A percentile compares a stretch with the other conserved stretches of the same genome.
Evolutionary conservation across 2,329 filamentous ascomycete genomes (phyloP).

Genomic region (Aspergillus floridensis): DNA sequence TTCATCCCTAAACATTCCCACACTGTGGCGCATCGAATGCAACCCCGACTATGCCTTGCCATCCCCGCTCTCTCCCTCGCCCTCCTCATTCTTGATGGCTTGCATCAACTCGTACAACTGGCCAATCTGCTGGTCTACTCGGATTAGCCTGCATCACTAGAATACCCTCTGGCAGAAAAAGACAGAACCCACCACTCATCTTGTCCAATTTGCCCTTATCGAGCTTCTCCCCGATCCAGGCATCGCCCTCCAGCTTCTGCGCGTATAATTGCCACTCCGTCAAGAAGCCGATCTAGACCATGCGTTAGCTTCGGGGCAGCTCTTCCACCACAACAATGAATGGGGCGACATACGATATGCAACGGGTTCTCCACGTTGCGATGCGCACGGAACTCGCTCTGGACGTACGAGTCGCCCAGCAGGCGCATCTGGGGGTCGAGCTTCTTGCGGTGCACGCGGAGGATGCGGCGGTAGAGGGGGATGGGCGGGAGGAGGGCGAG

Average conservation of each 20-base stretch:
- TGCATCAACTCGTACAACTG: slow-evolving; percentile 95
- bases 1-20: background rate
- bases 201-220: slow-evolving; percentile 82
- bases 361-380: slow-evolving; percentile 81
- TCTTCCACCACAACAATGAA: background rate
- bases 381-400: slow-evolving; percentile 86
- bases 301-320: background rate
- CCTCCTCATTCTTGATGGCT: slow-evolving; percentile 60
- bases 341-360: slow-evolving; percentile 66
- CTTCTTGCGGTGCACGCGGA: slow-evolving; percentile 80
- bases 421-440: slow-evolving; percentile 71
- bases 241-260: slow-evolving; percentile 82
- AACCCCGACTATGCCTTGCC: background rate
- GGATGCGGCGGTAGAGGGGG: slow-evolving; percentile 80
- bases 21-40: no score
- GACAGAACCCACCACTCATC: slow-evolving; percentile 73
- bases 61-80: slow-evolving; percentile 21
- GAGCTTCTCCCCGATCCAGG: slow-evolving; percentile 80
- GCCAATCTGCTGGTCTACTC: slow-evolving; percentile 80
- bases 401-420: slow-evolving; percentile 89
- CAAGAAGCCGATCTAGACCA: slow-evolving; percentile 78
- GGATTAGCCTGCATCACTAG: slow-evolving; percentile 3
- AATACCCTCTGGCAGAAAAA: background rate
- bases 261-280: slow-evolving; percentile 96
- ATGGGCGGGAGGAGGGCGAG: slow-evolving; percentile 81